Evolutionary conservation across 177 flowering plant genomes (phyloP).

Genomic region (Vitis hybrid): DNA sequence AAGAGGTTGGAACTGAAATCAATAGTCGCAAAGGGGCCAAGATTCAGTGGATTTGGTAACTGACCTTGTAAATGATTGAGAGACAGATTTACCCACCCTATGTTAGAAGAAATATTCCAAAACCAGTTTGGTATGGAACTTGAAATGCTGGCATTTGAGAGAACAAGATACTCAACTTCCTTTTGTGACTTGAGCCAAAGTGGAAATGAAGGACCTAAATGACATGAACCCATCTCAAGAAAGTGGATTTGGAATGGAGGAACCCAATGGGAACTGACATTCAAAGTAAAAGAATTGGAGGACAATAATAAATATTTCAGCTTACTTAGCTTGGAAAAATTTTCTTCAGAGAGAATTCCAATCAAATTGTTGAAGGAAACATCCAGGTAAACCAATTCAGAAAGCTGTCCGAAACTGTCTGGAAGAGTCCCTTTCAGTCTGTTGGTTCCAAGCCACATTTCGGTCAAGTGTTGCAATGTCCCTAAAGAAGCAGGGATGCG

Average conservation of each 20-base stretch:
- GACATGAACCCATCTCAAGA: slow-evolving; percentile 30
- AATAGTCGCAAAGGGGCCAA: slow-evolving; percentile 28
- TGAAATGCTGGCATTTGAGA: slow-evolving; percentile 46
- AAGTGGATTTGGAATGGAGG: slow-evolving; percentile 30
- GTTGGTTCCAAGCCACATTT: slow-evolving; percentile 26
- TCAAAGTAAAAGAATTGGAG: slow-evolving; percentile 25
- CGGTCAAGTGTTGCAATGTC: slow-evolving; percentile 16
- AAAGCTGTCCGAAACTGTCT: slow-evolving; percentile 35
- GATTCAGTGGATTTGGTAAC: slow-evolving; percentile 34
- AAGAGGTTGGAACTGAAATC: slow-evolving; percentile 37
- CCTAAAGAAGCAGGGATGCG: slow-evolving; percentile 34
- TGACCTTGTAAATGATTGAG: slow-evolving; percentile 37
- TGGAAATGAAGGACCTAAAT: slow-evolving; percentile 31
- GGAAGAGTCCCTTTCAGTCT: slow-evolving; percentile 37
- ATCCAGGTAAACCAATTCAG: slow-evolving; percentile 24
- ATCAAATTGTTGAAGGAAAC: slow-evolving; percentile 33
- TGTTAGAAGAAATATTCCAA: slow-evolving; percentile 40
- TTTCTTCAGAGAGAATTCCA: slow-evolving; percentile 22
- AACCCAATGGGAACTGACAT: slow-evolving; percentile 31
- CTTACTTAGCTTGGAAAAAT: slow-evolving; percentile 20
- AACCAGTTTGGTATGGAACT: slow-evolving; percentile 47
- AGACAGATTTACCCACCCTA: slow-evolving; percentile 34
- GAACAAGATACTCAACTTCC: slow-evolving; percentile 19
- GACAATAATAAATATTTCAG: slow-evolving; percentile 15
- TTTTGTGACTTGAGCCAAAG: slow-evolving; percentile 29